phyloP scores from a whole-genome alignment of 331 rosid species.

The Cydonia oblonga region DNA sequence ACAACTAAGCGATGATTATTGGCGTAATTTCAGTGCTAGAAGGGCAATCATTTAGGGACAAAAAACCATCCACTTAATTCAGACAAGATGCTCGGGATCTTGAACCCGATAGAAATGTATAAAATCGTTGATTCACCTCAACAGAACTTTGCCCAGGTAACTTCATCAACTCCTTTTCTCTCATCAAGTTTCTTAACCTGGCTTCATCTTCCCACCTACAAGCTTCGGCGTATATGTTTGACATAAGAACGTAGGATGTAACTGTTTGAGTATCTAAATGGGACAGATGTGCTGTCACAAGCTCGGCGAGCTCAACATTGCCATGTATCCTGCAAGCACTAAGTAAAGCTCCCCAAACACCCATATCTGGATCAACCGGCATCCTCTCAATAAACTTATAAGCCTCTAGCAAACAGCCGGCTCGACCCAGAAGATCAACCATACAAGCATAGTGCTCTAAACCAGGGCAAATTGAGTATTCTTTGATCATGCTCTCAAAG shows the following conservation, averaged over 20 bases:
- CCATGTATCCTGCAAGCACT: constrained; percentile 13
- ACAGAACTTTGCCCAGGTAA: constrained; percentile 9
- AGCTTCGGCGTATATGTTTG: constrained; percentile 17
- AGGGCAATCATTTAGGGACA: background rate
- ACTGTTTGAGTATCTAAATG: background rate
- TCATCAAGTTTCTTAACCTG: constrained; percentile 6
- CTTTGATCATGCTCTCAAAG: constrained; percentile 14
- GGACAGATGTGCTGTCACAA: background rate
- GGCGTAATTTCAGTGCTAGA: background rate
- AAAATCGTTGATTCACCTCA: constrained; percentile 1
- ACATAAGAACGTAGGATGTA: constrained; percentile 7
- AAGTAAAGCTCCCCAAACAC: constrained; percentile 18
- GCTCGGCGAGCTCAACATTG: constrained; percentile 13
- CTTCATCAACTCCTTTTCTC: constrained; percentile 3
- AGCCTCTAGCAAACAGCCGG: constrained; percentile 8
- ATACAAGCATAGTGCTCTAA: constrained; percentile 11
- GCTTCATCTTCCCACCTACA: constrained; percentile 12
- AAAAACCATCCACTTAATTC: background rate
- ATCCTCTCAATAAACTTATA: background rate
- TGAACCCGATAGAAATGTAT: background rate
- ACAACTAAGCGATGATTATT: no score
- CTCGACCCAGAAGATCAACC: constrained; percentile 21
- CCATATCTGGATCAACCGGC: constrained; percentile 4
- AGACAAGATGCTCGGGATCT: background rate
- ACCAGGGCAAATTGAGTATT: constrained; percentile 4